A percentile compares a stretch with the other conserved stretches of the same genome.
phyloP scores from a whole-genome alignment of 2,329 filamentous ascomycete species.

The Aspergillus pseudoterreus region DNA sequence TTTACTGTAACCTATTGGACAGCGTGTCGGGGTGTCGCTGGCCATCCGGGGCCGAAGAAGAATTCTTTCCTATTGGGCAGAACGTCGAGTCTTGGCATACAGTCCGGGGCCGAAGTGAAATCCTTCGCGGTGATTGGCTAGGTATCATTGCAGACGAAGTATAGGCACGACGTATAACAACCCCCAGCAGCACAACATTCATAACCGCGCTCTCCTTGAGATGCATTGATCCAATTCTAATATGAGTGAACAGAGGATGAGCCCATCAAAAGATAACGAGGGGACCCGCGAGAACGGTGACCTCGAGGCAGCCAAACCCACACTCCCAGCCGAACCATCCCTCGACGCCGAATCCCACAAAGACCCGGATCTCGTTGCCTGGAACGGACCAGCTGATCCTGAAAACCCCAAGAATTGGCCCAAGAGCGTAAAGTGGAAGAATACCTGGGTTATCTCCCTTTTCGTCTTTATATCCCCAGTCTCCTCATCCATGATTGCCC shows the following conservation, averaged over 20 bases:
- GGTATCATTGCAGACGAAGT: background rate
- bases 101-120: background rate
- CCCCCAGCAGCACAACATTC: background rate
- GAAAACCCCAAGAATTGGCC: conserved; percentile 53
- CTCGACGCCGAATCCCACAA: background rate
- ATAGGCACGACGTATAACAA: background rate
- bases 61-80: too few species aligned
- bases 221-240: background rate
- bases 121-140: background rate
- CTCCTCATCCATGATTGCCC: conserved; percentile 57
- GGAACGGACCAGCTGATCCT: conserved; percentile 41
- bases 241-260: too few species aligned
- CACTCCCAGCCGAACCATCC: background rate
- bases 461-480: conserved; percentile 62
- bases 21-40: background rate
- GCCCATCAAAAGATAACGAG: too few species aligned
- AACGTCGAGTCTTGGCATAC: background rate
- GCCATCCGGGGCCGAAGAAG: background rate
- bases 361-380: conserved; percentile 3
- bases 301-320: background rate
- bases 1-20: background rate
- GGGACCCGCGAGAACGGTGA: background rate
- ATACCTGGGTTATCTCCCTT: conserved; percentile 51
- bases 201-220: background rate
- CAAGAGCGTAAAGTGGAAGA: conserved; percentile 53